Evolutionary conservation across 345 rosid genomes (phyloP).

Genomic region (Lagerstroemia speciosa): DNA sequence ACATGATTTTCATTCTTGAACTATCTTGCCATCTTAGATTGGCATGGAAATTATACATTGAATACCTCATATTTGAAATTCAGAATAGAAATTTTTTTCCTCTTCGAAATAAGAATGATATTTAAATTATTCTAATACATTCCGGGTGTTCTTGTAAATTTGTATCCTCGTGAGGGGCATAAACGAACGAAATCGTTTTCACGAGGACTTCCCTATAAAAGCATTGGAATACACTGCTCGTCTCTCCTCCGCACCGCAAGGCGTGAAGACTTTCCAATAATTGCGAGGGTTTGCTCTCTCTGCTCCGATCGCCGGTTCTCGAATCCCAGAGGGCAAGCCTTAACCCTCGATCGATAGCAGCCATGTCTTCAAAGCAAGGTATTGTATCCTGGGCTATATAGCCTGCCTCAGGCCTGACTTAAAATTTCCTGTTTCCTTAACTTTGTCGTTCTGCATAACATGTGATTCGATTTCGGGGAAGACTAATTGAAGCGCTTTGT

Average conservation of each 20-base stretch:
- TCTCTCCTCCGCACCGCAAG: neutral
- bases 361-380: constrained; percentile 24
- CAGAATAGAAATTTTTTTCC: too few relatives aligned
- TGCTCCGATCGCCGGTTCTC: neutral
- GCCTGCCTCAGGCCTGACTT: neutral
- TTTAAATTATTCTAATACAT: too few relatives aligned
- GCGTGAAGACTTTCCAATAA: neutral
- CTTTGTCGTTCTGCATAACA: neutral
- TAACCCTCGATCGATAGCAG: constrained; percentile 7
- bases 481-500: neutral
- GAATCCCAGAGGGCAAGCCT: neutral
- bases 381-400: neutral
- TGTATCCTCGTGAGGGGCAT: neutral
- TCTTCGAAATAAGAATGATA: too few relatives aligned
- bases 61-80: too few relatives aligned
- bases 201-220: neutral
- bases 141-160: too few relatives aligned
- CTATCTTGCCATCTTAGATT: too few relatives aligned
- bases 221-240: neutral
- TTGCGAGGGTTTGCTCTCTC: constrained; percentile 1
- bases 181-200: neutral
- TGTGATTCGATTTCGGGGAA: neutral
- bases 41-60: too few relatives aligned
- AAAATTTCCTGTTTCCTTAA: neutral
- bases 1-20: too few relatives aligned